Evolutionary conservation across 345 rosid species (phyloP).

Genomic region (Xanthoceras sorbifolium): DNA sequence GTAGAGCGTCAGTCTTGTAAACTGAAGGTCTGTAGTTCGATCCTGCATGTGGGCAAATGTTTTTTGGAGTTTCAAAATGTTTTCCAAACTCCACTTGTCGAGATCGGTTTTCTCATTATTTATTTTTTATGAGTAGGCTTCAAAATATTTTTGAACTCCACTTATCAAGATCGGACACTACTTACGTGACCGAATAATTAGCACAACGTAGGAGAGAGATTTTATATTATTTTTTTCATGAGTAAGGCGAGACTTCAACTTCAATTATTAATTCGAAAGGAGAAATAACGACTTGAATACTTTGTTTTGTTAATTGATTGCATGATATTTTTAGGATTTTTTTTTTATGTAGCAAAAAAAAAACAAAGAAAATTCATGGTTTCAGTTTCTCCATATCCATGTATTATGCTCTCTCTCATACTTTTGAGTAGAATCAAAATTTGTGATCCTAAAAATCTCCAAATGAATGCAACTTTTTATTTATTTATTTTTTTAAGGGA

Average conservation of each 20-base stretch:
- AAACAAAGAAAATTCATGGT: conserved; percentile 9
- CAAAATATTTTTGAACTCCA: no score
- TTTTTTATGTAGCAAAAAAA: background rate
- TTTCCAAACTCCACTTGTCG: background rate
- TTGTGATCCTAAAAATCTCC: conserved; percentile 17
- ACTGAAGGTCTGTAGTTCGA: conserved; percentile 90
- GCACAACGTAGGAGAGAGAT: no score
- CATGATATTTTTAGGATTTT: no score
- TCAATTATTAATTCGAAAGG: no score
- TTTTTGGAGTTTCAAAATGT: background rate
- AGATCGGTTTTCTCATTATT: no score
- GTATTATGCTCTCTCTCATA: background rate
- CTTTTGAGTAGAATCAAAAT: background rate
- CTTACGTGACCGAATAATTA: no score
- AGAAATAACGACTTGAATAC: no score
- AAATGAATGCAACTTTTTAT: background rate
- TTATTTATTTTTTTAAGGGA: background rate
- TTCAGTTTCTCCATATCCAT: background rate
- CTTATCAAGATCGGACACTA: no score
- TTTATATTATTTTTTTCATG: no score
- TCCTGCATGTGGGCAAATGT: conserved; percentile 71
- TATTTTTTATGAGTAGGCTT: no score
- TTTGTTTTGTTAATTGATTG: background rate
- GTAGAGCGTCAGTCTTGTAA: conserved; percentile 92
- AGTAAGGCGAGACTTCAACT: no score